phyloP scores from a whole-genome alignment of 768 basidiomycete species.

The Pleurotus djamor region DNA sequence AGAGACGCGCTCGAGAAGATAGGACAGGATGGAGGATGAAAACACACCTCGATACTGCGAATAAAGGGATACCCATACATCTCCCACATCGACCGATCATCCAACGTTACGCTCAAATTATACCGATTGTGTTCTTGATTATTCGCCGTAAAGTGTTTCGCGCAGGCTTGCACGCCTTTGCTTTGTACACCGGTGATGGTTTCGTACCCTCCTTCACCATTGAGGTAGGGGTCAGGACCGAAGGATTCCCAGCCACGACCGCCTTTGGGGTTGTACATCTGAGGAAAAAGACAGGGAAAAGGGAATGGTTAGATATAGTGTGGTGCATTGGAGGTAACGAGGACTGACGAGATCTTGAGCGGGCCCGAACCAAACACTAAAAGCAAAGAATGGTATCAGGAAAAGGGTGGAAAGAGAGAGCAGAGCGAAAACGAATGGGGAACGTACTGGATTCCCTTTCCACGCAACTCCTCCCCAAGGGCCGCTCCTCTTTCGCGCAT shows the following conservation, averaged over 20 bases:
- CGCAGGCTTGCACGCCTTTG: conserved; percentile 43
- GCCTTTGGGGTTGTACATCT: conserved; percentile 4
- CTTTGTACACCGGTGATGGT: conserved; percentile 52
- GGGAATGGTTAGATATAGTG: neutral
- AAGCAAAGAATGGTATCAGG: too few relatives aligned
- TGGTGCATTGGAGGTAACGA: neutral
- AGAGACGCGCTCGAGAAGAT: too few relatives aligned
- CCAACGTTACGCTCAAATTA: conserved; percentile 16
- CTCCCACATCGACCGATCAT: conserved; percentile 36
- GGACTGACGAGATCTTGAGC: conserved; percentile 1
- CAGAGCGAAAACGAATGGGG: neutral
- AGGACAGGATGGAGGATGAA: too few relatives aligned
- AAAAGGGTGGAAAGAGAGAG: too few relatives aligned
- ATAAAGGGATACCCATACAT: conserved; percentile 20
- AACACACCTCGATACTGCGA: conserved; percentile 13
- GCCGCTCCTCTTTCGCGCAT: conserved; percentile 64
- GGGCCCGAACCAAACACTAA: conserved; percentile 1
- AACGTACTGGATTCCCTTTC: conserved; percentile 54
- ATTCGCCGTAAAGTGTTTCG: conserved; percentile 6
- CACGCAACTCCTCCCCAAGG: conserved; percentile 64
- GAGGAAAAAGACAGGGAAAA: neutral
- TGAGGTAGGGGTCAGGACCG: conserved; percentile 49
- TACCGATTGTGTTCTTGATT: conserved; percentile 16
- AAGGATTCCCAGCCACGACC: conserved; percentile 25
- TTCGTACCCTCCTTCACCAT: conserved; percentile 53